Evolutionary conservation across 495 filamentous ascomycete species (phyloP).

Genomic region (Neurospora sp.): DNA sequence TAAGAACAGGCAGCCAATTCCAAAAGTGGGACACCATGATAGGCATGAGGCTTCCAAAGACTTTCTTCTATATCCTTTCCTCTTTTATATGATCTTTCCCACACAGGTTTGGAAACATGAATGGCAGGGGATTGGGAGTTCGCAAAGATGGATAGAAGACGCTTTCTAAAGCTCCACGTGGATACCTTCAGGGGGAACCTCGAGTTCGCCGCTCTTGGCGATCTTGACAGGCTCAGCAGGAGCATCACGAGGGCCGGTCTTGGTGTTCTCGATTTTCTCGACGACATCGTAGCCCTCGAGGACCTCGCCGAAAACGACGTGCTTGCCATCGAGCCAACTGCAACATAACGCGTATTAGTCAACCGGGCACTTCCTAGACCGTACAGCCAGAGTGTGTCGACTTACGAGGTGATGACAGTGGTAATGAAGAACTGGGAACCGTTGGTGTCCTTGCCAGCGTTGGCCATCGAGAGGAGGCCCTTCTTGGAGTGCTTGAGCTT

Average conservation of each 20-base stretch:
- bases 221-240: slow-evolving; percentile 74
- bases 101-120: neutral
- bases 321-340: slow-evolving; percentile 80
- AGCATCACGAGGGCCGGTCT: slow-evolving; percentile 60
- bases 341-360: slow-evolving; percentile 16
- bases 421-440: slow-evolving; percentile 98
- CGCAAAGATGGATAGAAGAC: slow-evolving; percentile 4
- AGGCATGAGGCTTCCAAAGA: neutral
- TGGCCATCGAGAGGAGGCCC: slow-evolving; percentile 77
- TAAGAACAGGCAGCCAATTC: neutral
- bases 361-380: neutral
- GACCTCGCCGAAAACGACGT: slow-evolving; percentile 89
- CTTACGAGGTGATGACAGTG: slow-evolving; percentile 72
- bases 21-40: slow-evolving; percentile 7
- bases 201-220: slow-evolving; percentile 85
- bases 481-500: slow-evolving; percentile 77
- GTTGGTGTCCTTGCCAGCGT: slow-evolving; percentile 95
- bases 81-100: slow-evolving; percentile 4
- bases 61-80: slow-evolving; percentile 3
- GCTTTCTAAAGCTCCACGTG: slow-evolving; percentile 78
- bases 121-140: neutral
- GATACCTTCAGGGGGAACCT: slow-evolving; percentile 91
- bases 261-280: slow-evolving; percentile 71
- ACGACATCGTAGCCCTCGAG: slow-evolving; percentile 88
- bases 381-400: neutral